Evolutionary conservation across 495 filamentous ascomycete species (phyloP).

Genomic region (Tuber magnatum): DNA sequence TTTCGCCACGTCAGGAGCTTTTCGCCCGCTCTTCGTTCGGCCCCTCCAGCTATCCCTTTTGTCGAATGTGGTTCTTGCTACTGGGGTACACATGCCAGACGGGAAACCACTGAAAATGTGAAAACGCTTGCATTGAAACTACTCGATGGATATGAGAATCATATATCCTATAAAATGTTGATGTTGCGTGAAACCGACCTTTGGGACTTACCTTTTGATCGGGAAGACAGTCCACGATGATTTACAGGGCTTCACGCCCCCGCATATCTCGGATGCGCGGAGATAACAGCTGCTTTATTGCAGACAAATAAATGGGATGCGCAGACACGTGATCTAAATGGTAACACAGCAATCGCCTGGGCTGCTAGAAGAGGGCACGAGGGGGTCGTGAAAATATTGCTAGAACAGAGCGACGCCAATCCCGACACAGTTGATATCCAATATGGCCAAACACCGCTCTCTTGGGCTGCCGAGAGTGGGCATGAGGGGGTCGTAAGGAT

Average conservation of each 20-base stretch:
- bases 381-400: not conserved
- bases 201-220: not conserved
- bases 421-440: not conserved
- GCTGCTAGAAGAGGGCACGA: not conserved
- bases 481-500: not conserved
- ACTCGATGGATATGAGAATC: not conserved
- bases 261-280: not conserved
- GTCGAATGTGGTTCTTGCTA: not conserved
- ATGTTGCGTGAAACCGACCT: not conserved
- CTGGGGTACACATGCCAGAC: not conserved
- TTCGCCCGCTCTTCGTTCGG: not conserved
- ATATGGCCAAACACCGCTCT: not conserved
- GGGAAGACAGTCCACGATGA: not conserved
- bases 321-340: not conserved
- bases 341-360: not conserved
- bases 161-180: not conserved
- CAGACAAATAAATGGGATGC: not conserved
- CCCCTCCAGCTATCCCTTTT: not conserved
- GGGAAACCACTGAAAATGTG: not conserved
- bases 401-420: not conserved
- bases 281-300: not conserved
- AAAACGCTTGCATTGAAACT: not conserved
- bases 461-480: not conserved
- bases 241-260: not conserved
- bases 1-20: not conserved